These are phyloP conservation scores for Drosera capensis DNA, from an alignment of 148 eudicot species.

Conservation along the genomic window DNA sequence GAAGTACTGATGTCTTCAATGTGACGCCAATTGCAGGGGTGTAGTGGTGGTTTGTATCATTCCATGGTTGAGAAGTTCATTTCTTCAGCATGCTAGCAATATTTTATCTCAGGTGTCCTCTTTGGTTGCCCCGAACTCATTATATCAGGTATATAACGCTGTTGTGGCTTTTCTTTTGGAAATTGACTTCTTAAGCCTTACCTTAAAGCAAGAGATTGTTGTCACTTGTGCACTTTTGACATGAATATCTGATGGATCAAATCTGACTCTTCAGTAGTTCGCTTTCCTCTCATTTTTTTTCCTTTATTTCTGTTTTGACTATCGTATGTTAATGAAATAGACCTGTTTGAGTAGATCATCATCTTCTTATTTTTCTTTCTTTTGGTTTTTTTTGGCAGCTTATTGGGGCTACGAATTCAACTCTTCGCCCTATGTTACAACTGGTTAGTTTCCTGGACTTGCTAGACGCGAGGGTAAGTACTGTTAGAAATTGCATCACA, in stretches of 20 bases:
- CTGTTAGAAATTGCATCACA: background rate
- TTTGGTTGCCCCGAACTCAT: conserved; percentile 53
- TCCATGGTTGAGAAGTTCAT: conserved; percentile 87
- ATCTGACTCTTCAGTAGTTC: too few relatives aligned
- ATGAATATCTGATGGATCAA: too few relatives aligned
- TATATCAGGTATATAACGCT: conserved; percentile 47
- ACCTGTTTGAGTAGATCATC: too few relatives aligned
- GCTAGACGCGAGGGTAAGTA: conserved; percentile 54
- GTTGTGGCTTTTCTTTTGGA: background rate
- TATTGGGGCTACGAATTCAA: conserved; percentile 68
- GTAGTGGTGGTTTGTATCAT: conserved; percentile 62
- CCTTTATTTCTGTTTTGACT: too few relatives aligned
- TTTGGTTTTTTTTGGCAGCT: conserved; percentile 43
- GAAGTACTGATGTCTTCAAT: too few relatives aligned
- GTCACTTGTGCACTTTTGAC: background rate
- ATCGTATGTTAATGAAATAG: background rate
- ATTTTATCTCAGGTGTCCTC: conserved; percentile 85
- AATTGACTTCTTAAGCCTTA: background rate
- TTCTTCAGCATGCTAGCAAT: conserved; percentile 77
- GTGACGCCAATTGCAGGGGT: conserved; percentile 80
- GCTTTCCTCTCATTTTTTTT: too few relatives aligned
- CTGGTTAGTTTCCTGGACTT: conserved; percentile 61
- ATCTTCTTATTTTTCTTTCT: background rate
- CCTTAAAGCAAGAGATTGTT: too few relatives aligned
- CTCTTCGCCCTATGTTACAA: conserved; percentile 38